Base-by-base conservation (phyloP, 768 basidiomycete species). In the Leucogyrophana mollusca region DNA sequence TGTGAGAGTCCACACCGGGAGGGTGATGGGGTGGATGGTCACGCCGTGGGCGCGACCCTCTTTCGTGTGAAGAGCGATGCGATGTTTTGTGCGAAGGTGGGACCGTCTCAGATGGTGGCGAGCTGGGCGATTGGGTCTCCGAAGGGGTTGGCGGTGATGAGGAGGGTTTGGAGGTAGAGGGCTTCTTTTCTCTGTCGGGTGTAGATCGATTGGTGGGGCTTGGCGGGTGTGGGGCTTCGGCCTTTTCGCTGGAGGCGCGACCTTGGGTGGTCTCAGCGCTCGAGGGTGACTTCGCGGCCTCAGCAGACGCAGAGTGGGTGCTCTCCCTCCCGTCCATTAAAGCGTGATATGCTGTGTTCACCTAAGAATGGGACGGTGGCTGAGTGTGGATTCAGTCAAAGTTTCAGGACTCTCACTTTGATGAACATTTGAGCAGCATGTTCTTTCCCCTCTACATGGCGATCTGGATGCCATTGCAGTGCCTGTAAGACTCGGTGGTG, bases 381-480 rank as follows among this genome's bases (percentile, higher is more conserved):
- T 30, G n/a, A n/a, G n/a, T n/a, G n/a, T n/a, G n/a, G n/a, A n/a
- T n/a, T n/a, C n/a, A n/a, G n/a, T n/a, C n/a, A n/a, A n/a, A n/a
- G 27, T 7, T 30, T 6, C 7, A 43, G 34, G 34, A 51, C 27
- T 46, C 69, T 46, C 60, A 83, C 84, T 69, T 85, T 74, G 39
- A 79, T 70, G 62, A 85, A 85, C 55, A 70, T 71, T 52, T 73
- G 71, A 41, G 75, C 74, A 14, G 80, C 79, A 37, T 61, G 59
- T 46, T 82, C 76, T 57, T 76, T 79, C 49, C 76, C 71, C 21
- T 70, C 62, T 17, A 62, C 54, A 62, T 82, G 79, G 49, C 80
- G 81, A 64, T 85, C 82, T 51, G 83, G 82, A 53, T 85, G 82
- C 81, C 83, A 86, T 56, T 72, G 74, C 45, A 85, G 66, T 53